Percentiles rank a stretch among this genome's conserved stretches.
Evolutionary conservation across 2,329 filamentous ascomycete genomes (phyloP).

Genomic region (Allantophomopsis lycopodina): DNA sequence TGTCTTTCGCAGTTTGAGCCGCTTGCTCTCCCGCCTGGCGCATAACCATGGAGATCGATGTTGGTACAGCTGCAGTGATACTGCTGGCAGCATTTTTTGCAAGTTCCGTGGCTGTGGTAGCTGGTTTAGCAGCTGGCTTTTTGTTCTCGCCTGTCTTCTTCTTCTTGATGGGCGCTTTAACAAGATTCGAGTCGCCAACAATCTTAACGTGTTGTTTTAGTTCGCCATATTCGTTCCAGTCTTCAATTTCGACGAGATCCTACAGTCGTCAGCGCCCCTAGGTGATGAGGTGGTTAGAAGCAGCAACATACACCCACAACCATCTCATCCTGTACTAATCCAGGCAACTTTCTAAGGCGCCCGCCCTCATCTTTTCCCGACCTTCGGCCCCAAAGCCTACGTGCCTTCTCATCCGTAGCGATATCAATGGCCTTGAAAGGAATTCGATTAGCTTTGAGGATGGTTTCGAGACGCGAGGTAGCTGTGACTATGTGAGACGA

Average conservation of each 20-base stretch:
- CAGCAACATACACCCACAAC: conserved; percentile 65
- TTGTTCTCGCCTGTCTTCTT: background rate
- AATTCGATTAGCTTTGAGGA: conserved; percentile 86
- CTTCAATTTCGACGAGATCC: conserved; percentile 90
- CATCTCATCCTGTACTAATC: conserved; percentile 73
- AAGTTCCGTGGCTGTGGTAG: conserved; percentile 5
- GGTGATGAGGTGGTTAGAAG: background rate
- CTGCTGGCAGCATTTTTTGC: conserved; percentile 2
- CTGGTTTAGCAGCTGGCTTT: conserved; percentile 5
- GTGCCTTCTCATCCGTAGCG: conserved; percentile 77
- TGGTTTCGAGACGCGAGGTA: conserved; percentile 89
- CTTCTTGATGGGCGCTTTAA: conserved; percentile 13
- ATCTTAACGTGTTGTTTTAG: conserved; percentile 73
- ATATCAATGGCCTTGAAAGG: conserved; percentile 89
- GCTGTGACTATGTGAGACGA: conserved; percentile 94
- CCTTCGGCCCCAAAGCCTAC: conserved; percentile 77
- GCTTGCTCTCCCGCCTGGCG: conserved; percentile 50
- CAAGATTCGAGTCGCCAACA: conserved; percentile 19
- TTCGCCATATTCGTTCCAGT: conserved; percentile 98
- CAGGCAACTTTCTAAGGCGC: conserved; percentile 65
- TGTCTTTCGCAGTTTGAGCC: conserved; percentile 47
- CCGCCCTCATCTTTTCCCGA: conserved; percentile 55
- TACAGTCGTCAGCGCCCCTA: conserved; percentile 22
- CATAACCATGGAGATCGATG: conserved; percentile 26
- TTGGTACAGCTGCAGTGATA: conserved; percentile 7